phyloP scores from a whole-genome alignment of 78 protist genomes.

The Polysphondylium violaceum region DNA sequence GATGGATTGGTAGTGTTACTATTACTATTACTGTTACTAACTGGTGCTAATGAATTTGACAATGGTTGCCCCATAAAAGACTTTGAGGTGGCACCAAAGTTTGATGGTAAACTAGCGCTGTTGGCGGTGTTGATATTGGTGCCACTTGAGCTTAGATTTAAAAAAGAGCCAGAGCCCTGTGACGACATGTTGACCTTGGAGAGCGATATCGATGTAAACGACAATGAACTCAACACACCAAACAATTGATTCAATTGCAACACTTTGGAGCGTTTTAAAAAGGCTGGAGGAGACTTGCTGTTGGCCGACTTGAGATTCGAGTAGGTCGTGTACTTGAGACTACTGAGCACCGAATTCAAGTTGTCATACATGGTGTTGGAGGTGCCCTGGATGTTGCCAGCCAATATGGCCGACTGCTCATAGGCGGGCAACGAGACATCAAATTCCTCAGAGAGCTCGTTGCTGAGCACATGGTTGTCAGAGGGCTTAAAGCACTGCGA shows the following conservation, averaged over 20 bases:
- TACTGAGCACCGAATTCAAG: slow-evolving; percentile 31
- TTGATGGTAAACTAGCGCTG: slow-evolving; percentile 13
- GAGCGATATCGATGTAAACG: slow-evolving; percentile 31
- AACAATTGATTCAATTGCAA: slow-evolving; percentile 45
- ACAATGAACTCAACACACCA: not conserved
- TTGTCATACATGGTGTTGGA: slow-evolving; percentile 27
- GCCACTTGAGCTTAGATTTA: no score
- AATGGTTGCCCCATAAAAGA: no score
- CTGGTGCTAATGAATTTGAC: no score
- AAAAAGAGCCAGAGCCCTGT: not conserved
- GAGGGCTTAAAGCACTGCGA: slow-evolving; percentile 44
- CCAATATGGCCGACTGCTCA: not conserved
- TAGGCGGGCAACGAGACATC: not conserved
- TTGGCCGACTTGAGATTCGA: slow-evolving; percentile 19
- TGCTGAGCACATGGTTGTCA: not conserved
- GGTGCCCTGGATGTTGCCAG: not conserved
- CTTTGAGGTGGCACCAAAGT: no score
- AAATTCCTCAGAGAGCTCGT: slow-evolving; percentile 18
- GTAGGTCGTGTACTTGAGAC: slow-evolving; percentile 61
- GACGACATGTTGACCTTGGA: slow-evolving; percentile 12
- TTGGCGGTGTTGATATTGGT: not conserved
- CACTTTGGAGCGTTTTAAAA: slow-evolving; percentile 17
- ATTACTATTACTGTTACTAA: not conserved
- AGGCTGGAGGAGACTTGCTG: slow-evolving; percentile 16
- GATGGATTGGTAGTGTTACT: no score